phyloP scores from a whole-genome alignment of 2,329 filamentous ascomycete species.

The Pseudogymnoascus sp. region DNA sequence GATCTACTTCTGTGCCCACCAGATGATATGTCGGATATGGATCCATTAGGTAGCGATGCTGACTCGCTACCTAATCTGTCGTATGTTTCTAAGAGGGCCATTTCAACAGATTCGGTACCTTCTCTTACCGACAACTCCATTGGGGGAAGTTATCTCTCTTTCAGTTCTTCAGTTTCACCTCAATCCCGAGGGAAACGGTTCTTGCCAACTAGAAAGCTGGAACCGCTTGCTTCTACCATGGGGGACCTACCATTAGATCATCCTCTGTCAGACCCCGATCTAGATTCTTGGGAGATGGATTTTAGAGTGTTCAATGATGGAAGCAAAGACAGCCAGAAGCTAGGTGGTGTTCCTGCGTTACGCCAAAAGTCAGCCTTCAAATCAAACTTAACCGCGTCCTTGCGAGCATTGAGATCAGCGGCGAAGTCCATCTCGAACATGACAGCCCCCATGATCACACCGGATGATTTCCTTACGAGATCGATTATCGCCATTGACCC shows the following conservation, averaged over 20 bases:
- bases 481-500: constrained; percentile 61
- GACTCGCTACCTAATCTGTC: constrained; percentile 35
- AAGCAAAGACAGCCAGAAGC: constrained; percentile 11
- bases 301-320: constrained; percentile 37
- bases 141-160: constrained; percentile 14
- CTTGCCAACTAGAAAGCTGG: constrained; percentile 39
- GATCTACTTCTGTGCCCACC: constrained; percentile 52
- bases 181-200: constrained; percentile 32
- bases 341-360: constrained; percentile 10
- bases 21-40: constrained; percentile 46
- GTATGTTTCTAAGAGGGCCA: constrained; percentile 44
- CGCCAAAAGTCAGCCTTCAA: constrained; percentile 45
- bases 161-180: constrained; percentile 22
- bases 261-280: constrained; percentile 36
- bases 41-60: constrained; percentile 39
- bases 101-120: constrained; percentile 53
- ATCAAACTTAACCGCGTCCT: constrained; percentile 59
- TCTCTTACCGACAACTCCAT: constrained; percentile 47
- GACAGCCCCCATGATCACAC: constrained; percentile 54
- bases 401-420: constrained; percentile 46
- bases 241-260: constrained; percentile 41
- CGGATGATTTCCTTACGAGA: constrained; percentile 58
- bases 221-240: constrained; percentile 47
- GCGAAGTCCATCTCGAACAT: constrained; percentile 55
- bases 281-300: constrained; percentile 38